These are phyloP conservation scores for Eremothecium sinecaudum DNA, from an alignment of 1,139 yeast genomes.

Conservation along the genomic window DNA sequence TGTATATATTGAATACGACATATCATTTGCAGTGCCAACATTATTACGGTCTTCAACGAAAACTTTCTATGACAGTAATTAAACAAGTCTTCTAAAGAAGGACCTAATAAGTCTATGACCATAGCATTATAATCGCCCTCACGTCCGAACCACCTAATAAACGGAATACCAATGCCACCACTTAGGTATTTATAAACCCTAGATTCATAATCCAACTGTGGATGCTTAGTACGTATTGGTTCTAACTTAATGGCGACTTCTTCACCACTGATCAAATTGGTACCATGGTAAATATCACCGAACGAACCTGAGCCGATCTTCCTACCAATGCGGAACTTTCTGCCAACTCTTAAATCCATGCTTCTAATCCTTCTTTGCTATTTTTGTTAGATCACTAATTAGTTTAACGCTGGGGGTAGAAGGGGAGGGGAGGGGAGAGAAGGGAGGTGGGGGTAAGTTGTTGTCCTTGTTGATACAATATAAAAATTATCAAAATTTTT, in stretches of 20 bases:
- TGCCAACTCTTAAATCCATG: conserved; percentile 81
- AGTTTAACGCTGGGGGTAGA: too few species aligned
- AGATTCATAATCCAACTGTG: conserved; percentile 94
- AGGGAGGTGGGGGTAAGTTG: not conserved
- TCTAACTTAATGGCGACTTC: conserved; percentile 96
- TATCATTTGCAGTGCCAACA: conserved; percentile 88
- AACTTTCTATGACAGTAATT: conserved; percentile 92
- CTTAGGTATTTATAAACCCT: conserved; percentile 87
- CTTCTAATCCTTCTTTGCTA: conserved; percentile 1
- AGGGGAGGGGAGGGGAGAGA: too few species aligned
- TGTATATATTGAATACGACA: conserved; percentile 93
- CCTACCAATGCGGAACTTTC: conserved; percentile 89
- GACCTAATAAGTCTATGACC: conserved; percentile 94
- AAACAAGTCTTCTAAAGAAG: conserved; percentile 89
- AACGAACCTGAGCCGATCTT: conserved; percentile 96
- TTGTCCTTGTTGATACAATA: conserved; percentile 2
- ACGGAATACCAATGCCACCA: conserved; percentile 97
- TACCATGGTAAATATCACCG: conserved; percentile 91
- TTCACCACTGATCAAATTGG: conserved; percentile 90
- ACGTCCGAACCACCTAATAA: conserved; percentile 94
- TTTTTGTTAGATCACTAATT: not conserved
- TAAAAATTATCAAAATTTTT: conserved; percentile 1
- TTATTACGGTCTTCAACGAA: conserved; percentile 83
- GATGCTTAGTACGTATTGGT: conserved; percentile 84
- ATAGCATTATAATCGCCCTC: conserved; percentile 95